A percentile compares a stretch with the other conserved stretches of the same genome.
These are phyloP conservation scores for Paramecium biaurelia DNA, from an alignment of 73 alveolate genomes.

Conservation along the genomic window DNA sequence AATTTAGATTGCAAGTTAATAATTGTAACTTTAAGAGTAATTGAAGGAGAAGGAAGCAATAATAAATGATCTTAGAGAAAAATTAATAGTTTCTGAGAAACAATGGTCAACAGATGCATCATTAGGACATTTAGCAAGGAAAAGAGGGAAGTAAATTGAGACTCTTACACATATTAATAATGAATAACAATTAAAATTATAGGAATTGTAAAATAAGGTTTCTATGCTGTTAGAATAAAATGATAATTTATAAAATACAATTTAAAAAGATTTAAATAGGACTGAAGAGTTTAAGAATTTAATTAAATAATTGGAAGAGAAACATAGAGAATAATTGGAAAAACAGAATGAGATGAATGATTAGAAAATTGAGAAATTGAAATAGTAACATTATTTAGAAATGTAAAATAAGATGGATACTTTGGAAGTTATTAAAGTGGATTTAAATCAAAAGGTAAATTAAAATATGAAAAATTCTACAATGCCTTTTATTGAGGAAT, in stretches of 20 bases:
- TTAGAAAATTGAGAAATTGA: not conserved
- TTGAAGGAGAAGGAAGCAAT: not conserved
- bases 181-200: not conserved
- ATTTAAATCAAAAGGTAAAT: not conserved
- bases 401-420: not conserved
- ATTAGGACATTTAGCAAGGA: not conserved
- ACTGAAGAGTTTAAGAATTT: not conserved
- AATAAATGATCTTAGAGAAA: not conserved
- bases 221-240: not conserved
- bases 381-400: not conserved
- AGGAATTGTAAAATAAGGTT: not conserved
- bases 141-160: not conserved
- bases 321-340: not conserved
- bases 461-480: not conserved
- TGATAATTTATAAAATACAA: not conserved
- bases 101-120: conserved; percentile 28
- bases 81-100: not conserved
- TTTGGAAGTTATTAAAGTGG: not conserved
- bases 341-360: not conserved
- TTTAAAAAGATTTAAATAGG: not conserved
- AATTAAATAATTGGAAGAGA: not conserved
- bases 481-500: not conserved
- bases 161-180: not conserved
- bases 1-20: not conserved
- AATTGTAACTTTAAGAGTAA: not conserved